Evolutionary conservation across 192 early-diverging fungal genomes (phyloP), one percentile per base, ranked within the genome.

Genomic region (Spizellomyces sp.): DNA sequence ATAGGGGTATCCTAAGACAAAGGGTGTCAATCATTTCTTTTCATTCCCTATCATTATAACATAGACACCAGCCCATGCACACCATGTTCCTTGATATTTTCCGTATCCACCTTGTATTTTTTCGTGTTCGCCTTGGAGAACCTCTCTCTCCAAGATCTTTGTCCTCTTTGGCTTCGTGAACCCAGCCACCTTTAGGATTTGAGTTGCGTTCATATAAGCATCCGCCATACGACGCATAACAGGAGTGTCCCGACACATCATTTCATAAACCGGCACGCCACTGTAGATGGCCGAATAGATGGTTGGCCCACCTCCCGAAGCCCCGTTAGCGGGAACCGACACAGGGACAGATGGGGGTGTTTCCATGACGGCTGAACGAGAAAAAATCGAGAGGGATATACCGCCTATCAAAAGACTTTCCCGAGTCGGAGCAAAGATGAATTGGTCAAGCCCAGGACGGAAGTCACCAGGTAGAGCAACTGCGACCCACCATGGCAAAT

Each of bases 41-140:
- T 21, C 60, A 62, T 62, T 62, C 19, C 60, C n/a, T 41, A 41
- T 41, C n/a, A 45, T 57, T 19, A 62, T 17, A 70, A 15, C 21
- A 12, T 5, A 14, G 57, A 6, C 9, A 36, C 27, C 17, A 9
- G 43, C 42, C 47, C 41, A 41, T 66, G 70, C 78, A 47, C 41
- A 80, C 82, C 82, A 83, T 27, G 82, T 83, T 9, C 82, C 82
- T 67, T 83, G 82, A 60, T 77, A 82, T 50, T 82, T 83, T 10
- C 82, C 95, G 73, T 98, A 98, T 15, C 96, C 96, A 15, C 95
- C 96, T 73, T 98, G 96, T 15, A 98, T 90, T 74, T 98, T 98
- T 66, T 98, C 94, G 75, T 96, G 95, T 48, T 81, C 79, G 22
- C 94, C 95, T 2, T 81, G 86, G 60, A 92, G 86, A 4, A 98